Evolutionary conservation across 164 flowering plant species (phyloP), one percentile per base, ranked within the genome.

Genomic region (Taxillus chinensis): DNA sequence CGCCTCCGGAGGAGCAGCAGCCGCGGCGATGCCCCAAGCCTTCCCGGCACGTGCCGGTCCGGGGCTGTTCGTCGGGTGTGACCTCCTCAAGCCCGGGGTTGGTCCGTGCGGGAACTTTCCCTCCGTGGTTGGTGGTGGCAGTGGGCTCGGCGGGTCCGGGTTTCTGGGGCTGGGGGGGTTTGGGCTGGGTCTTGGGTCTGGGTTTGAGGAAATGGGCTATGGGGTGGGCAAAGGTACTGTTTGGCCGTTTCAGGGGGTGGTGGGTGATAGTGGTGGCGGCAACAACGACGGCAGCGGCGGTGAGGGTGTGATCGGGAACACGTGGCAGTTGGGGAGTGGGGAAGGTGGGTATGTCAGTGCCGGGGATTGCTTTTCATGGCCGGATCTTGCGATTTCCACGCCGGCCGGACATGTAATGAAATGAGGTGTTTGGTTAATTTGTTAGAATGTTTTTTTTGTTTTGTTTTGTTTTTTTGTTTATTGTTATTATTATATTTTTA

Each of bases 371-470:
- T 83, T 81, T 57, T 48, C 78, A 57, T 80, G 86, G 83, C 84
- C 86, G 5, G 87, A 83, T 3, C 80, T 83, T 50, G 81, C 83
- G 6, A 79, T 85, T 67, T 79, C 93, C 6, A 78, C 85, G 3
- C 71, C 86, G 27, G 27, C 27, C 4, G 80, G 76, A 15, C 72
- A 65, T 64, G 71, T 76, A 38, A 70, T 80, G 53, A 83, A 78
- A 64, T 82, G 71, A 73, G 37, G 4, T 14, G 13, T 48, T 11
- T 48, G 13, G 51, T 6, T 6, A 43, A 0, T 9, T 43, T 27
- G 27, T 27, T 27, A 2, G 27, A 27, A 27, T 27, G 8, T 43
- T 43, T 43, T 9, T 43, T 43, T 43, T 9, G 46, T 43, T 9
- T 43, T 8, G 5, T 8, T 43, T 8, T 43, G 6, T 43, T 43